Conservation (phyloP, 208 protist genomes). For the Crithidia acanthocephali region DNA sequence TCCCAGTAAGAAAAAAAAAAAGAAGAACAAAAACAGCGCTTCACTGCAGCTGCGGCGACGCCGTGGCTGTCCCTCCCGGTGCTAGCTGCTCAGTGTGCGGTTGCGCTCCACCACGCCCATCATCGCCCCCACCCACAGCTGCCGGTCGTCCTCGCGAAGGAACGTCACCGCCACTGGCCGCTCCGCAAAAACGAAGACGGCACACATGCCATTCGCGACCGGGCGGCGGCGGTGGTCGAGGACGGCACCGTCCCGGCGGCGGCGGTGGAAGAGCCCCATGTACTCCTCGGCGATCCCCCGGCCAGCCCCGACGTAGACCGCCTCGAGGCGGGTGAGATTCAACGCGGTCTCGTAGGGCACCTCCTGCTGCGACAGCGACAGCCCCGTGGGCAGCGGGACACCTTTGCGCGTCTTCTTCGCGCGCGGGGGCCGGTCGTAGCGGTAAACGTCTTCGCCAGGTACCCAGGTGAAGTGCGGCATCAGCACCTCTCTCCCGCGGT, state of each 20-base stretch:
- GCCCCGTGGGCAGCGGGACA: constrained; percentile 33
- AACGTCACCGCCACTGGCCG: constrained; percentile 61
- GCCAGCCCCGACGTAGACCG: constrained; percentile 45
- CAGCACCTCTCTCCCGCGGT: constrained; percentile 39
- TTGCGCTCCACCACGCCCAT: constrained; percentile 79
- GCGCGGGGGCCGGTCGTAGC: constrained; percentile 8
- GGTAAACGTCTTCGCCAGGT: constrained; percentile 3
- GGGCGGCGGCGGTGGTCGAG: constrained; percentile 43
- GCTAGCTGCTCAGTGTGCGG: constrained; percentile 26
- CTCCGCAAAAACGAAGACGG: constrained; percentile 55
- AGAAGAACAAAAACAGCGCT: too few relatives aligned
- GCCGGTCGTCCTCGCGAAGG: constrained; percentile 61
- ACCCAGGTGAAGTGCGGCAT: constrained; percentile 79
- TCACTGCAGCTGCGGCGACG: background rate
- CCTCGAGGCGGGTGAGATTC: constrained; percentile 49
- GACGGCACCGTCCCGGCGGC: constrained; percentile 14
- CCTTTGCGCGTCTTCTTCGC: constrained; percentile 7
- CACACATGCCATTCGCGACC: constrained; percentile 55
- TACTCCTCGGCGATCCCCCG: constrained; percentile 19
- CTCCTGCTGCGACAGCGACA: constrained; percentile 32
- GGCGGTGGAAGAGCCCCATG: constrained; percentile 24
- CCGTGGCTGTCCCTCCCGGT: background rate
- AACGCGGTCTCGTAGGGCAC: constrained; percentile 39
- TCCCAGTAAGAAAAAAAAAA: too few relatives aligned
- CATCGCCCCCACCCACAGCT: constrained; percentile 70